Percentiles rank a stretch among this genome's conserved stretches.
Evolutionary conservation across 768 basidiomycete genomes (phyloP).

Genomic region (Xerocomellus intermedius): DNA sequence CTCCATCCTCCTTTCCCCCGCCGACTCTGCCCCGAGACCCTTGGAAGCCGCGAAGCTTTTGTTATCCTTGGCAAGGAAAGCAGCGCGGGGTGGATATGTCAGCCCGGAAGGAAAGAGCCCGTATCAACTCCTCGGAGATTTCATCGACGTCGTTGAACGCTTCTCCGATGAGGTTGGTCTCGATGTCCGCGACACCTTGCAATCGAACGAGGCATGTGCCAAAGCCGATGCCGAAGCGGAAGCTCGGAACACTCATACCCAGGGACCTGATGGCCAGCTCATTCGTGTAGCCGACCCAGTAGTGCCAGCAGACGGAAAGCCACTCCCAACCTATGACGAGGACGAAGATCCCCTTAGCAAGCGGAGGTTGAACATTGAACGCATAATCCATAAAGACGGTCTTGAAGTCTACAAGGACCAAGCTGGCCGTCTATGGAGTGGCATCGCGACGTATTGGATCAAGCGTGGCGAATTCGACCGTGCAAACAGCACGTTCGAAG

Average conservation of each 20-base stretch:
- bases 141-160: constrained; percentile 87
- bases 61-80: constrained; percentile 79
- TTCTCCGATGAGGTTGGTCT: constrained; percentile 92
- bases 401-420: constrained; percentile 92
- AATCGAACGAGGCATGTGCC: constrained; percentile 50
- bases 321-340: constrained; percentile 59
- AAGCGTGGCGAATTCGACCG: constrained; percentile 94
- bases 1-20: constrained; percentile 57
- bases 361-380: constrained; percentile 80
- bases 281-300: constrained; percentile 73
- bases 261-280: constrained; percentile 54
- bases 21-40: constrained; percentile 66
- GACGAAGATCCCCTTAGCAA: constrained; percentile 78
- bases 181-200: constrained; percentile 70
- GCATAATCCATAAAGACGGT: constrained; percentile 82
- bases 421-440: constrained; percentile 94
- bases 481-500: constrained; percentile 84
- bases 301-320: constrained; percentile 48
- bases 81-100: constrained; percentile 75
- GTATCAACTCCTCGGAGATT: constrained; percentile 90
- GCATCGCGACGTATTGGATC: constrained; percentile 97
- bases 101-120: constrained; percentile 94
- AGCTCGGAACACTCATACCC: constrained; percentile 28
- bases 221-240: constrained; percentile 47
- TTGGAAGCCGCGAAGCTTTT: constrained; percentile 93